These are phyloP conservation scores for Monilinia aucupariae DNA, from an alignment of 2,329 filamentous ascomycete genomes.

Conservation along the genomic window DNA sequence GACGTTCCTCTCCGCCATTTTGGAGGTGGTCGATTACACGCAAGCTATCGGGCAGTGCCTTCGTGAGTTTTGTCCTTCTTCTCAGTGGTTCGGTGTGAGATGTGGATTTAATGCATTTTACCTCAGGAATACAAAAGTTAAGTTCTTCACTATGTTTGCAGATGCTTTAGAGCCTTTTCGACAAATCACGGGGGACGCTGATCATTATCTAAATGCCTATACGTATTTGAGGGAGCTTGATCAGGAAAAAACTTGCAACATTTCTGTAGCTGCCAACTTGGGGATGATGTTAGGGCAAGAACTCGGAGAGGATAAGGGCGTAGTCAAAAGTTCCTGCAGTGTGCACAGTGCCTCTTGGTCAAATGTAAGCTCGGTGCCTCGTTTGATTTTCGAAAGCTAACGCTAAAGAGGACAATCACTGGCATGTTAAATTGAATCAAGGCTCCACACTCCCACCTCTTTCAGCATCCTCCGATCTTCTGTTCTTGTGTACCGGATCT, in stretches of 20 bases:
- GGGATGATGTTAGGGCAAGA: conserved; percentile 42
- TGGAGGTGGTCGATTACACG: conserved; percentile 46
- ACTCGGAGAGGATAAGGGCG: conserved; percentile 38
- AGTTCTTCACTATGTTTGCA: conserved; percentile 53
- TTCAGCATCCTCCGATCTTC: conserved; percentile 24
- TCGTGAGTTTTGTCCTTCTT: conserved; percentile 31
- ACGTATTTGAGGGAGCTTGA: conserved; percentile 48
- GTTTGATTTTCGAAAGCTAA: conserved; percentile 10
- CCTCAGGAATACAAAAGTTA: conserved; percentile 53
- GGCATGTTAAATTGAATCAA: conserved; percentile 36
- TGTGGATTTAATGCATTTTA: neutral
- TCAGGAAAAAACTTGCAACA: conserved; percentile 51
- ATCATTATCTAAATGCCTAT: conserved; percentile 49
- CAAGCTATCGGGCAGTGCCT: conserved; percentile 56
- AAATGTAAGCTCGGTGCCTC: conserved; percentile 27
- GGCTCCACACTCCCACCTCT: conserved; percentile 16
- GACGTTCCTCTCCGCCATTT: conserved; percentile 39
- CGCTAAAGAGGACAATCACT: conserved; percentile 27
- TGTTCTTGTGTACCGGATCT: conserved; percentile 57
- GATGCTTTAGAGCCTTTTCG: conserved; percentile 48
- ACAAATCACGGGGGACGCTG: conserved; percentile 43
- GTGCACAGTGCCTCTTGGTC: conserved; percentile 40
- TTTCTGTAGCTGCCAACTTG: conserved; percentile 54
- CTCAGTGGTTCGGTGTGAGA: no score
- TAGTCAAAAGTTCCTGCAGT: conserved; percentile 38